phyloP scores from a whole-genome alignment of 1,284 basidiomycete species.

The Marasmius oreades region DNA sequence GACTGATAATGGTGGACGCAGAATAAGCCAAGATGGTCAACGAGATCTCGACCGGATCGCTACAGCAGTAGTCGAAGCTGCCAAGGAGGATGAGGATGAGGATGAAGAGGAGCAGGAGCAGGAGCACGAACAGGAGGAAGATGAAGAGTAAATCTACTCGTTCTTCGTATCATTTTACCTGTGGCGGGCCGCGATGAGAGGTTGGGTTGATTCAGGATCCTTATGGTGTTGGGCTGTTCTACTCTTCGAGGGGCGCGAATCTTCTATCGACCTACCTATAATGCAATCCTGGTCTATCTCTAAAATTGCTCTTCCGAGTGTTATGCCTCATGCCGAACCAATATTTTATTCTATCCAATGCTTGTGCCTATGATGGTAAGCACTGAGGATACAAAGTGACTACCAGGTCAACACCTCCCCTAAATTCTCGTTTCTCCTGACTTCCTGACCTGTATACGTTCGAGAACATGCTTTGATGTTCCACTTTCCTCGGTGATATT shows the following conservation, averaged over 20 bases:
- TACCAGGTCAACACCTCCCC: too few species aligned
- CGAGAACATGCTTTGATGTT: too few species aligned
- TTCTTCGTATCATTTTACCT: not conserved
- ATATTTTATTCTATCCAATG: too few species aligned
- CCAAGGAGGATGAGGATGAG: constrained; percentile 81
- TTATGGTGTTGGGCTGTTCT: not conserved
- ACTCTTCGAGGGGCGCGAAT: not conserved
- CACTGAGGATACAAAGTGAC: too few species aligned
- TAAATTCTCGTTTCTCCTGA: too few species aligned
- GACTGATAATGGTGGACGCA: constrained; percentile 90
- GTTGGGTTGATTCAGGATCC: not conserved
- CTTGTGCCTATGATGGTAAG: too few species aligned
- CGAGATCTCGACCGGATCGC: constrained; percentile 99
- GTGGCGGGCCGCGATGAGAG: not conserved
- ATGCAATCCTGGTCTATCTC: too few species aligned
- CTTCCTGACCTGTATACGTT: too few species aligned
- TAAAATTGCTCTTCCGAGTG: too few species aligned
- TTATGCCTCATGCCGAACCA: too few species aligned
- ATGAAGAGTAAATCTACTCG: constrained; percentile 40
- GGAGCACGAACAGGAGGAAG: constrained; percentile 77
- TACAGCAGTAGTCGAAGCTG: constrained; percentile 89
- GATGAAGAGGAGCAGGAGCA: constrained; percentile 87
- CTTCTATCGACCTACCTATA: not conserved
- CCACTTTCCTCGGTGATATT: too few species aligned
- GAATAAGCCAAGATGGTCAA: constrained; percentile 96